A percentile compares a stretch with the other conserved stretches of the same genome.
Evolutionary conservation across 2,329 filamentous ascomycete genomes (phyloP).

Genomic region (Microsporum canis): DNA sequence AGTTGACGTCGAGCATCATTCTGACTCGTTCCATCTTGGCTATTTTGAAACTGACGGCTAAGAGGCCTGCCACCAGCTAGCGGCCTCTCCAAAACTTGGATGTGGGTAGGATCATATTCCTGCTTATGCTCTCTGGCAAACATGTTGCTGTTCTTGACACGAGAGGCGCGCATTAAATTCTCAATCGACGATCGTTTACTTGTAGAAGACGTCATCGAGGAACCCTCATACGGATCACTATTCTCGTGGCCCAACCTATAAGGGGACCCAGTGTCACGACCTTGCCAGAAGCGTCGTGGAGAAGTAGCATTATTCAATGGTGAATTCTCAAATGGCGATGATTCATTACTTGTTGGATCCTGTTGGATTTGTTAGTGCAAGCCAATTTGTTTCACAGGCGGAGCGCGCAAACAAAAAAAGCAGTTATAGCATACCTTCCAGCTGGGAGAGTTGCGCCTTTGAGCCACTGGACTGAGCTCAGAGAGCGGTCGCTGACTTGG

Average conservation of each 20-base stretch:
- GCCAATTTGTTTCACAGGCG: neutral
- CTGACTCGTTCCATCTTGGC: constrained; percentile 49
- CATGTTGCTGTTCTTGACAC: constrained; percentile 97
- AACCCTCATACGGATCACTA: constrained; percentile 45
- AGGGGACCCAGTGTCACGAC: constrained; percentile 56
- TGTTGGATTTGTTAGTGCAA: constrained; percentile 7
- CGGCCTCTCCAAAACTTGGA: constrained; percentile 71
- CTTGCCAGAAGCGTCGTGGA: constrained; percentile 84
- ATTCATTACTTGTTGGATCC: constrained; percentile 52
- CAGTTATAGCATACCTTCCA: constrained; percentile 47
- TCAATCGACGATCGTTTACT: constrained; percentile 84
- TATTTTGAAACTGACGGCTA: constrained; percentile 54
- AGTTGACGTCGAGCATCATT: constrained; percentile 14
- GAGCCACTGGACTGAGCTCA: constrained; percentile 77
- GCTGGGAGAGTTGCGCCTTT: constrained; percentile 82
- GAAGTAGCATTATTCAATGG: constrained; percentile 56
- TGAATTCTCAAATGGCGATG: constrained; percentile 76
- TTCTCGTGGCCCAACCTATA: constrained; percentile 60
- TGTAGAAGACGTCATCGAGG: constrained; percentile 53
- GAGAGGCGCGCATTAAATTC: constrained; percentile 83
- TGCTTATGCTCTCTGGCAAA: constrained; percentile 84
- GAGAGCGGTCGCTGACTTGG: constrained; percentile 61
- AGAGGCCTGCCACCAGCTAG: constrained; percentile 52
- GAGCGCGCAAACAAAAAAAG: neutral
- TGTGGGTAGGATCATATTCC: constrained; percentile 74